These are phyloP conservation scores for Dothiorella sarmentorum DNA, from an alignment of 2,329 filamentous ascomycete species.

Conservation along the genomic window DNA sequence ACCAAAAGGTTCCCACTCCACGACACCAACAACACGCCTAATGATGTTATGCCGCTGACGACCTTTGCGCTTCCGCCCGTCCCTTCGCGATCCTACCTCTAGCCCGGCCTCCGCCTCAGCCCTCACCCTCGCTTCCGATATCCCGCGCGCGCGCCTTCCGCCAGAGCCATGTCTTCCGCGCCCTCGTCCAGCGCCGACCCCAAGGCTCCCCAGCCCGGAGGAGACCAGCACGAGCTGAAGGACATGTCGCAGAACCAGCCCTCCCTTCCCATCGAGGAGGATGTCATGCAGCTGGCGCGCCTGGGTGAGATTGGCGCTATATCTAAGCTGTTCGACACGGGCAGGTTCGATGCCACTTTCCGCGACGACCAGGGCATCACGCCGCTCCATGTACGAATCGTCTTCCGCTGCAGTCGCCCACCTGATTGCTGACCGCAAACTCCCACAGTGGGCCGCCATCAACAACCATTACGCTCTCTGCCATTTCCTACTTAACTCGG, in stretches of 20 bases:
- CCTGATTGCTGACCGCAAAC: constrained; percentile 2
- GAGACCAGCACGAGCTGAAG: constrained; percentile 35
- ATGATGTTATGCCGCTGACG: constrained; percentile 17
- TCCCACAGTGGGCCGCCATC: constrained; percentile 88
- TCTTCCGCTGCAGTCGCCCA: background rate
- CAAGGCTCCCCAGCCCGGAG: constrained; percentile 7
- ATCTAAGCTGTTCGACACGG: constrained; percentile 82
- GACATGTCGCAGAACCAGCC: constrained; percentile 35
- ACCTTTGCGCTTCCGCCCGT: background rate
- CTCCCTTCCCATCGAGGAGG: constrained; percentile 58
- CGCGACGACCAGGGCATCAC: constrained; percentile 91
- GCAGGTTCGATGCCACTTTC: constrained; percentile 77
- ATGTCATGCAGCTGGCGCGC: constrained; percentile 94
- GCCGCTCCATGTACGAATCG: constrained; percentile 72
- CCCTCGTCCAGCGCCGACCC: constrained; percentile 12
- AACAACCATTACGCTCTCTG: constrained; percentile 98
- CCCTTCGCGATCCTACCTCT: background rate
- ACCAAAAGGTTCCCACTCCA: no score
- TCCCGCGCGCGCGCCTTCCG: constrained; percentile 1
- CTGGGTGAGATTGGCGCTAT: constrained; percentile 82
- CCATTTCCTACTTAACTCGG: constrained; percentile 82
- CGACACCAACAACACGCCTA: constrained; percentile 3
- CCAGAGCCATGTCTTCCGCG: constrained; percentile 6
- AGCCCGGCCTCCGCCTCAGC: background rate
- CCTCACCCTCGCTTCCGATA: constrained; percentile 5